Percentiles rank a stretch among this genome's conserved stretches.
phyloP scores from a whole-genome alignment of 768 basidiomycete genomes.

The Tulasnella sp. region DNA sequence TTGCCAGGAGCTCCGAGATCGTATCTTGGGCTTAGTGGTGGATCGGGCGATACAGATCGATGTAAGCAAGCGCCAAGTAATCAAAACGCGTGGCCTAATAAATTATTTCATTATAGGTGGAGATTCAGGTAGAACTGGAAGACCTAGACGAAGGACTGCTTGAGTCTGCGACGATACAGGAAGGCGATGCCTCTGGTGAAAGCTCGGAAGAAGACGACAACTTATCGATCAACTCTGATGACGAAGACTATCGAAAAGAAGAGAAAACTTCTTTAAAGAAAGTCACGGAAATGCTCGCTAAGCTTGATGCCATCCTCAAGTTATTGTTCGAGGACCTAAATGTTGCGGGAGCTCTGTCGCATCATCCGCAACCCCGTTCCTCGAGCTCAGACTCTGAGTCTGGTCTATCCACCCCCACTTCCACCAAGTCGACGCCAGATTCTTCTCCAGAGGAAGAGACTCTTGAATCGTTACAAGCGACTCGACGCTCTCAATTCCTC shows the following conservation, averaged over 20 bases:
- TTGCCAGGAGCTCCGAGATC: slow-evolving; percentile 81
- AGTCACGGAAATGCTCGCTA: slow-evolving; percentile 83
- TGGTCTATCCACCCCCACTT: slow-evolving; percentile 38
- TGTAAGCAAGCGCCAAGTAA: slow-evolving; percentile 51
- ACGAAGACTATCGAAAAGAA: slow-evolving; percentile 37
- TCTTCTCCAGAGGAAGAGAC: slow-evolving; percentile 36
- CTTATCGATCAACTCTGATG: slow-evolving; percentile 57
- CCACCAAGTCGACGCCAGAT: slow-evolving; percentile 39
- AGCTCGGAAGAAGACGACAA: slow-evolving; percentile 63
- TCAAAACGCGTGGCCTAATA: background rate
- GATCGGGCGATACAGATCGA: slow-evolving; percentile 97
- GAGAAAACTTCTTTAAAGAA: slow-evolving; percentile 51
- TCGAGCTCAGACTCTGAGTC: slow-evolving; percentile 26
- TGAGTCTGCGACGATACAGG: slow-evolving; percentile 43
- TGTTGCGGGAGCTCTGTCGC: slow-evolving; percentile 39
- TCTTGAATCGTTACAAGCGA: slow-evolving; percentile 46
- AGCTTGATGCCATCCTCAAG: slow-evolving; percentile 85
- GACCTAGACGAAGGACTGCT: slow-evolving; percentile 64
- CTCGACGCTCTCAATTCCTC: slow-evolving; percentile 71
- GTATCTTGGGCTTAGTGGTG: slow-evolving; percentile 81
- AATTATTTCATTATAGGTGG: slow-evolving; percentile 59
- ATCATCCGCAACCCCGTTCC: slow-evolving; percentile 7
- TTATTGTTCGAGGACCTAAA: slow-evolving; percentile 87
- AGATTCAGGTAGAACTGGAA: slow-evolving; percentile 95
- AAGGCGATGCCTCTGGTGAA: slow-evolving; percentile 50